phyloP scores from a whole-genome alignment of 164 flowering plant species.

The Warburgia ugandensis region DNA sequence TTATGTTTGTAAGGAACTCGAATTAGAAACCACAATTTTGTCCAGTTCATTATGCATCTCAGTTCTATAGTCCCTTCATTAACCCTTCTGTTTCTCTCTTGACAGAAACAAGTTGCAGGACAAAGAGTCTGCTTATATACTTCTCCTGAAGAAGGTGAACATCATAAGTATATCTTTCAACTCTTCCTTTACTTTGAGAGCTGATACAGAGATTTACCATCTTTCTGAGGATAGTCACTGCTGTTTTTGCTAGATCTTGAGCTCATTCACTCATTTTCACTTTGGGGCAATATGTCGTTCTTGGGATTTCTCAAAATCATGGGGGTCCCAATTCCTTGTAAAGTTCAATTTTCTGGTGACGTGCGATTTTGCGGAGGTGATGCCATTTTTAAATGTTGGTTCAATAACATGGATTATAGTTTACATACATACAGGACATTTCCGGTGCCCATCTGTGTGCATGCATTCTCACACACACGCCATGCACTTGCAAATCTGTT shows the following conservation, averaged over 20 bases:
- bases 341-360: not conserved
- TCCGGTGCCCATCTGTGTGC: no score
- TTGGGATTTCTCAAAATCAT: not conserved
- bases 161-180: no score
- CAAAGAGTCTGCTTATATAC: not conserved
- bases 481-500: no score
- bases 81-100: not conserved
- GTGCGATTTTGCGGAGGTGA: not conserved
- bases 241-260: no score
- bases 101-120: not conserved
- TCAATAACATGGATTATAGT: no score
- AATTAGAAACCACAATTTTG: not conserved
- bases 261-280: no score
- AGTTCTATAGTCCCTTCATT: not conserved
- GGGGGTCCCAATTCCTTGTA: not conserved
- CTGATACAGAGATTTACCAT: not conserved
- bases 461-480: no score
- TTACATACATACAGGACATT: no score
- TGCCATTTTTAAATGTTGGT: no score
- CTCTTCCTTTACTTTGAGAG: not conserved
- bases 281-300: constrained; percentile 1
- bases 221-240: not conserved
- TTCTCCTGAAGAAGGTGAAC: not conserved
- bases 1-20: constrained; percentile 6
- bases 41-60: not conserved